Conservation (phyloP, 2,329 filamentous ascomycete genomes). For the Macrophomina tecta region DNA sequence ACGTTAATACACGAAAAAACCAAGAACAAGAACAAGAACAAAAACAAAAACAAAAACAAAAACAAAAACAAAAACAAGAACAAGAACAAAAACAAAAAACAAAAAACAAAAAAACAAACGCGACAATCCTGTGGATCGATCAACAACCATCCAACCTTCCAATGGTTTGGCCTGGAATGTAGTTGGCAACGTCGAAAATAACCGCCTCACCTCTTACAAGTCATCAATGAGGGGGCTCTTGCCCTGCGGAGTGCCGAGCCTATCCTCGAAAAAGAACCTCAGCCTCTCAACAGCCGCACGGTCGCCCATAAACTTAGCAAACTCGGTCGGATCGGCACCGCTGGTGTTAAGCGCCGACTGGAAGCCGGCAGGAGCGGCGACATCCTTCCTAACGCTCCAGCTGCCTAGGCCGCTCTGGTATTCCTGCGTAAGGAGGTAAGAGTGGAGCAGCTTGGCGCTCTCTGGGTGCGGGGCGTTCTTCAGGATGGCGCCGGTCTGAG, state of each 20-base stretch:
- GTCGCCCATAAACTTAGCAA: conserved; percentile 52
- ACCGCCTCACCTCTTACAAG: too few species aligned
- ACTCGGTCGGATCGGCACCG: conserved; percentile 48
- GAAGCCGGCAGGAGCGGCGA: conserved; percentile 38
- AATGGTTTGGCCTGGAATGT: too few species aligned
- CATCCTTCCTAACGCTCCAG: conserved; percentile 48
- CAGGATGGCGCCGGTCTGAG: conserved; percentile 57
- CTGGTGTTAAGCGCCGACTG: conserved; percentile 41
- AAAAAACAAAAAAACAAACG: too few species aligned
- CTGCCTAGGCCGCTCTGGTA: conserved; percentile 41
- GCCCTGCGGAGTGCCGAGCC: conserved; percentile 52
- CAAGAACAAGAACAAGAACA: too few species aligned
- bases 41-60: too few species aligned
- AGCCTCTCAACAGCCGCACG: conserved; percentile 50
- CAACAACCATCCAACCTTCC: too few species aligned
- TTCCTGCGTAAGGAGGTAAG: conserved; percentile 53
- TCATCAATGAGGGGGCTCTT: conserved; percentile 46
- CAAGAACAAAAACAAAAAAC: too few species aligned
- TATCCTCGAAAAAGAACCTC: conserved; percentile 51
- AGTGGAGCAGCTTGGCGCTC: conserved; percentile 58
- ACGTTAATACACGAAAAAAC: too few species aligned
- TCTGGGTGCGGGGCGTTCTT: conserved; percentile 58
- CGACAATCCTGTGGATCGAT: too few species aligned
- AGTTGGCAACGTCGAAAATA: too few species aligned
- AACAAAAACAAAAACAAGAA: too few species aligned